These are phyloP conservation scores for Hypoxylon crocopeplum DNA, from an alignment of 495 filamentous ascomycete species.

Conservation along the genomic window DNA sequence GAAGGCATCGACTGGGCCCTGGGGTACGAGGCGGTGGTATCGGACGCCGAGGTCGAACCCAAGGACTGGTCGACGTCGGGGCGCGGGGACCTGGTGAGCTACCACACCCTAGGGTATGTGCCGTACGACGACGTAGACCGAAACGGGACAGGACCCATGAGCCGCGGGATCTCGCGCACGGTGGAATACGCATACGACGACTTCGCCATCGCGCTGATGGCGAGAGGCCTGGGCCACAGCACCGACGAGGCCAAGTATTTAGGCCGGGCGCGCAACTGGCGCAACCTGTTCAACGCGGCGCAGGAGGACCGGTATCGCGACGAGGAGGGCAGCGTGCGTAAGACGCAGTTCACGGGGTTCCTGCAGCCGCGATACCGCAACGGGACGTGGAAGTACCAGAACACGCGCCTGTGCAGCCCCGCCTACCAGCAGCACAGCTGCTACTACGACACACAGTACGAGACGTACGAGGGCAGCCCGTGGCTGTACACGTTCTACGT, in stretches of 20 bases:
- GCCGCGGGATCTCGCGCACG: slow-evolving; percentile 68
- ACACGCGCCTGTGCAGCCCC: slow-evolving; percentile 68
- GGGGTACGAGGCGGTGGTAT: slow-evolving; percentile 72
- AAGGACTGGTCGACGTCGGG: slow-evolving; percentile 68
- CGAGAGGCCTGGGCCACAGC: slow-evolving; percentile 58
- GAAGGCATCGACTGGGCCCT: slow-evolving; percentile 68
- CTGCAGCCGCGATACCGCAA: slow-evolving; percentile 69
- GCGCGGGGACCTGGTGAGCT: slow-evolving; percentile 67
- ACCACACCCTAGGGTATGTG: slow-evolving; percentile 68
- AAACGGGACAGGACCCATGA: slow-evolving; percentile 64
- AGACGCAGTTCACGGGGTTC: slow-evolving; percentile 67
- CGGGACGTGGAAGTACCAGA: slow-evolving; percentile 71
- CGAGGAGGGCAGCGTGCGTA: slow-evolving; percentile 22
- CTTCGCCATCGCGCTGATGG: slow-evolving; percentile 64
- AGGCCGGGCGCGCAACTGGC: slow-evolving; percentile 63
- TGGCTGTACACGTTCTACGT: slow-evolving; percentile 79
- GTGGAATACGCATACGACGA: slow-evolving; percentile 81
- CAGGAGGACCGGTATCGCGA: slow-evolving; percentile 47
- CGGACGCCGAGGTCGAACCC: slow-evolving; percentile 74
- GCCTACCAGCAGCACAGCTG: slow-evolving; percentile 51
- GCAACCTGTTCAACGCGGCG: slow-evolving; percentile 57
- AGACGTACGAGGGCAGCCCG: slow-evolving; percentile 73
- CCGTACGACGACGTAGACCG: slow-evolving; percentile 66
- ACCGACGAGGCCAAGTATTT: slow-evolving; percentile 62
- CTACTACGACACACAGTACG: slow-evolving; percentile 64